These are phyloP conservation scores for Fraxinus cuspidata DNA, from an alignment of 257 asterid species.

Conservation along the genomic window DNA sequence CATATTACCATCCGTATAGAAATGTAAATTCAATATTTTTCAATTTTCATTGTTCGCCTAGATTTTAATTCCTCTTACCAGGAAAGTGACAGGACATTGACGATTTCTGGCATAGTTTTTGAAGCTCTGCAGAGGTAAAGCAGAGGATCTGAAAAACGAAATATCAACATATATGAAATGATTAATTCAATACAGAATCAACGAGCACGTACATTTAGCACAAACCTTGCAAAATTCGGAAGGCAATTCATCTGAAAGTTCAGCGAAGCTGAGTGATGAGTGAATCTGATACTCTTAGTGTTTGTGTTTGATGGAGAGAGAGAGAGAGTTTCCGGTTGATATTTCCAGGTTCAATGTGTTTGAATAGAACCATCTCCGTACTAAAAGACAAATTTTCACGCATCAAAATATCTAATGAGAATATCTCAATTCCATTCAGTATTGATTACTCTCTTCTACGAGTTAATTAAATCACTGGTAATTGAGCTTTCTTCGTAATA, in stretches of 20 bases:
- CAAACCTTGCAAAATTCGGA: constrained; percentile 70
- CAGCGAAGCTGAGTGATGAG: background rate
- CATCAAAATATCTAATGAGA: background rate
- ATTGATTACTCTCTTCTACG: background rate
- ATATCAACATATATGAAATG: background rate
- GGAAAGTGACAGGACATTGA: constrained; percentile 33
- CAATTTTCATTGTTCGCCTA: background rate
- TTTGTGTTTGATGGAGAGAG: constrained; percentile 1
- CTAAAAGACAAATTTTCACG: background rate
- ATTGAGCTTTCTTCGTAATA: too few relatives aligned
- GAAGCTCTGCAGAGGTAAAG: constrained; percentile 57
- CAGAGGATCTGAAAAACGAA: constrained; percentile 52
- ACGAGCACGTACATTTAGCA: background rate
- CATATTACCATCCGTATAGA: background rate
- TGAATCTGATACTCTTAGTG: background rate
- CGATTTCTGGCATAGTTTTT: constrained; percentile 39
- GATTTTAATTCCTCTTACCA: constrained; percentile 40
- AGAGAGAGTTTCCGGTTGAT: constrained; percentile 15
- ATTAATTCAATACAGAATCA: background rate
- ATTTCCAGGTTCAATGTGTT: constrained; percentile 19
- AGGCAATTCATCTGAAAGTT: constrained; percentile 65
- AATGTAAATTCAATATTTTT: background rate
- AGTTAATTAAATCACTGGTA: too few relatives aligned
- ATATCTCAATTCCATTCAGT: background rate
- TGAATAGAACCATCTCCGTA: background rate